Conservation (phyloP, 2,329 filamentous ascomycete species). For the Hawksworthiomyces lignivorus region DNA sequence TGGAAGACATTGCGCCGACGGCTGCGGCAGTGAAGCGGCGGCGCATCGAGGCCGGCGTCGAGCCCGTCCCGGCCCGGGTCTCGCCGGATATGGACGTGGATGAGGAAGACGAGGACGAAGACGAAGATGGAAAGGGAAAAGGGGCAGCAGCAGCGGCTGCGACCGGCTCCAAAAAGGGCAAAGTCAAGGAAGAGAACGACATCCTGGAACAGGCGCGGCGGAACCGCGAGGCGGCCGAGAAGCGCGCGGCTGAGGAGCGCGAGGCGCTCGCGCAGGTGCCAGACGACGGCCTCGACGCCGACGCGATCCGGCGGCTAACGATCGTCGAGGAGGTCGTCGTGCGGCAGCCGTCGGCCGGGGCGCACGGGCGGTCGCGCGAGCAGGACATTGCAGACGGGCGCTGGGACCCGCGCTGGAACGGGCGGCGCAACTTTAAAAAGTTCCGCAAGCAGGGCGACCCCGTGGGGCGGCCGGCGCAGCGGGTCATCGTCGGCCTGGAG, state of each 20-base stretch:
- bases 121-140: constrained; percentile 4
- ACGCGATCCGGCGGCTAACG: constrained; percentile 64
- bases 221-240: constrained; percentile 58
- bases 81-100: constrained; percentile 17
- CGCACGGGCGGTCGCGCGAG: constrained; percentile 37
- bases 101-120: constrained; percentile 16
- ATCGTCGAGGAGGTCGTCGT: constrained; percentile 73
- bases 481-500: constrained; percentile 61
- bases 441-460: constrained; percentile 57
- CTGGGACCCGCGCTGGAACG: constrained; percentile 90
- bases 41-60: constrained; percentile 52
- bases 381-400: constrained; percentile 46
- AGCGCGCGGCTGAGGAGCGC: constrained; percentile 46
- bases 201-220: constrained; percentile 59
- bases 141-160: constrained; percentile 4
- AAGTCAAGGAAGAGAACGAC: constrained; percentile 45
- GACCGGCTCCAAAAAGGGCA: constrained; percentile 29
- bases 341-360: constrained; percentile 27
- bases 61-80: constrained; percentile 30
- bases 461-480: constrained; percentile 32
- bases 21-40: constrained; percentile 73
- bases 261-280: constrained; percentile 43
- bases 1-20: constrained; percentile 68
- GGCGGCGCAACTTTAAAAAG: constrained; percentile 90
- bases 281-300: constrained; percentile 60